Conservation (phyloP, 1,284 basidiomycete species). For the Stereum hirsutum region DNA sequence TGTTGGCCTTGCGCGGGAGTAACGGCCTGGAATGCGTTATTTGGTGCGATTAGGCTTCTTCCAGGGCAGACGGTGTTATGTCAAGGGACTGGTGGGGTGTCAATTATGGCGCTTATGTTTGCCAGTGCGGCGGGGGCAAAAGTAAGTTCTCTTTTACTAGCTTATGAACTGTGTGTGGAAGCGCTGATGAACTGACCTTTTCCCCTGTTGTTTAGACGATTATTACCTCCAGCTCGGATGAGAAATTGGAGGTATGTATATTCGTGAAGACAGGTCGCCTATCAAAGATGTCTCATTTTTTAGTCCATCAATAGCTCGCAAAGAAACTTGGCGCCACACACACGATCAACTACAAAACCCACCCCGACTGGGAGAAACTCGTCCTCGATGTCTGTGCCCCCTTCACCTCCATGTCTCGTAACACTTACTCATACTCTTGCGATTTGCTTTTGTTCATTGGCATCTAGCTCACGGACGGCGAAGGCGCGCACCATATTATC, state of each 20-base stretch:
- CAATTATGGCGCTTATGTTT: conserved; percentile 12
- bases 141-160: no score
- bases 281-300: conserved; percentile 37
- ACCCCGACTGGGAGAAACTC: conserved; percentile 32
- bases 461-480: conserved; percentile 20
- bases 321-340: conserved; percentile 39
- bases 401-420: neutral
- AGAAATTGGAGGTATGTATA: conserved; percentile 36
- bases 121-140: conserved; percentile 32
- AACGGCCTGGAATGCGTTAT: conserved; percentile 8
- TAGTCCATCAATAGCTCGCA: conserved; percentile 23
- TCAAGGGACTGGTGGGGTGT: conserved; percentile 12
- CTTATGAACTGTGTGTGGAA: no score
- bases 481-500: conserved; percentile 33
- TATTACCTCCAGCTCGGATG: conserved; percentile 50
- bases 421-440: no score
- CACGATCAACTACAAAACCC: conserved; percentile 46
- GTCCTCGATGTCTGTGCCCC: conserved; percentile 12
- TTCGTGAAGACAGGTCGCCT: neutral
- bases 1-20: conserved; percentile 24
- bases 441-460: no score
- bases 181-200: neutral
- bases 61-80: conserved; percentile 6
- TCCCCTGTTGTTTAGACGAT: conserved; percentile 20
- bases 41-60: conserved; percentile 1